Percentiles rank a stretch among this genome's conserved stretches.
Conservation (phyloP, 148 eudicot species). For the Camellia sinensis region DNA sequence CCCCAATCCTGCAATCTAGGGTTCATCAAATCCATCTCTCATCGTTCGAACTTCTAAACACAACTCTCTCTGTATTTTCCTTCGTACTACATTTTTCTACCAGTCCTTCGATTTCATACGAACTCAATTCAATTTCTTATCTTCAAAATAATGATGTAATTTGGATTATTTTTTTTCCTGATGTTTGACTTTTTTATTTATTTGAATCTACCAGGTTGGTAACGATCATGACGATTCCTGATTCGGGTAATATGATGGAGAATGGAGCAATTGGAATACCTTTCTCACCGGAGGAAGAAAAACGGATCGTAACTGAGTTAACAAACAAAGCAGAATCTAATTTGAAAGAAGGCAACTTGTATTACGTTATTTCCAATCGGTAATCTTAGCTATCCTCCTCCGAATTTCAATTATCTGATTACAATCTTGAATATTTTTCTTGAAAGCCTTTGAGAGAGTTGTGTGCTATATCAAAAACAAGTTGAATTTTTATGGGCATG, state of each 20-base stretch:
- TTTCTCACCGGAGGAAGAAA: slow-evolving; percentile 60
- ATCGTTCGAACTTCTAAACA: background rate
- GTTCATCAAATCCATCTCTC: background rate
- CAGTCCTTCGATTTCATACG: background rate
- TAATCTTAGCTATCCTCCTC: slow-evolving; percentile 1
- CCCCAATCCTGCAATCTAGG: slow-evolving; percentile 6
- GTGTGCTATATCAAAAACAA: no score
- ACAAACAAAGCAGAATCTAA: slow-evolving; percentile 52
- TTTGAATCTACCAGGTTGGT: background rate
- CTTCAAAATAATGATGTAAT: no score
- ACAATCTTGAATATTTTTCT: background rate
- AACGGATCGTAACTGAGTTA: slow-evolving; percentile 46
- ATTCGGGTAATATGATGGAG: slow-evolving; percentile 38
- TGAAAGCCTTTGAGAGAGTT: no score
- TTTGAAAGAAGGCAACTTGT: slow-evolving; percentile 63
- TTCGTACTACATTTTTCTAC: background rate
- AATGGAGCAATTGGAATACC: slow-evolving; percentile 49
- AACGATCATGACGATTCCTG: slow-evolving; percentile 54
- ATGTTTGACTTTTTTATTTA: background rate
- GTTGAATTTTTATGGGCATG: no score
- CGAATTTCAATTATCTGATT: background rate
- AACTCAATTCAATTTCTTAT: background rate
- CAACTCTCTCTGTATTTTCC: background rate
- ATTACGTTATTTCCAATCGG: slow-evolving; percentile 61
- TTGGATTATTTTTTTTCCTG: background rate